Evolutionary conservation across 345 rosid species (phyloP).

Genomic region (Eucalyptus erythrocorys): DNA sequence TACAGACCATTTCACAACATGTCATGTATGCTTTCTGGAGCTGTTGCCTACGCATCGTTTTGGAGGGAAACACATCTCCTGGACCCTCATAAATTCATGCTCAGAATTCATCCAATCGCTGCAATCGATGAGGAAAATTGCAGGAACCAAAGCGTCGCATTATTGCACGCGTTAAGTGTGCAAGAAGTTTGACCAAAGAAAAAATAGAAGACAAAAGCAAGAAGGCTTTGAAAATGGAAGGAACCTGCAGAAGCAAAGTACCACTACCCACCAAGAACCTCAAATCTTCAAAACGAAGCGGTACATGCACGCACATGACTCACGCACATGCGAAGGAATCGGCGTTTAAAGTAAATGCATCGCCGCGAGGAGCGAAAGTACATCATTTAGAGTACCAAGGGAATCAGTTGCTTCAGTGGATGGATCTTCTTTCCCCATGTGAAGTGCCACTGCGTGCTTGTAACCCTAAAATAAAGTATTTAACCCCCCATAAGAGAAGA

Average conservation of each 20-base stretch:
- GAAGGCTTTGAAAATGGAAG: background rate
- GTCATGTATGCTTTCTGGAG: background rate
- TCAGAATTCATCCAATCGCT: background rate
- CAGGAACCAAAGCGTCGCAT: background rate
- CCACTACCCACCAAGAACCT: background rate
- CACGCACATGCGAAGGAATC: background rate
- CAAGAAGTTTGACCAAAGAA: background rate
- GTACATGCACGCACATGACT: background rate
- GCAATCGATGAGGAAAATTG: background rate
- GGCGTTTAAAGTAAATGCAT: background rate
- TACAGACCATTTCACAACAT: background rate
- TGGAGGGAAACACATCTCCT: background rate
- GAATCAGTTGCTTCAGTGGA: background rate
- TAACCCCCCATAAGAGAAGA: background rate
- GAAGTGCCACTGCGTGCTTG: background rate
- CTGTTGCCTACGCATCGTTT: background rate
- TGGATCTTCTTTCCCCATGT: background rate
- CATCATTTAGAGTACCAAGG: background rate
- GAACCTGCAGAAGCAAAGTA: background rate
- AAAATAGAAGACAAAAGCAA: background rate
- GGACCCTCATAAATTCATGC: background rate
- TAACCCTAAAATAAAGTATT: background rate
- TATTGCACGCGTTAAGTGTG: background rate
- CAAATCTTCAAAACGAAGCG: background rate
- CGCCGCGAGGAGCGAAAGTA: background rate